Base-by-base conservation (phyloP, 495 filamentous ascomycete species). In the Oidiodendron maius region DNA sequence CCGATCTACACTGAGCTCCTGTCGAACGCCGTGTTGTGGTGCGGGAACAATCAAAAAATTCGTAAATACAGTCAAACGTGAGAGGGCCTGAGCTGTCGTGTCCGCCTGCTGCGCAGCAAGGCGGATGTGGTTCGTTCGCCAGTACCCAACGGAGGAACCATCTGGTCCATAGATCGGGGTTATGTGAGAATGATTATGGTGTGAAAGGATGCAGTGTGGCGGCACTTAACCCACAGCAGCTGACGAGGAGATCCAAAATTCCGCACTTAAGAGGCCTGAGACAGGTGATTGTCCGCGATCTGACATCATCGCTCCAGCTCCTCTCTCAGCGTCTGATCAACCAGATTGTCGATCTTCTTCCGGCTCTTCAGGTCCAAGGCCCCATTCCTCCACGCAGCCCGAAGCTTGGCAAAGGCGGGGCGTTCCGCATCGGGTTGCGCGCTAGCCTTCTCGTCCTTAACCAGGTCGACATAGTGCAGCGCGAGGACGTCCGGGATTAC, bases 281-380 rank as follows among this genome's bases (percentile, higher is more conserved):
- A n/a, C n/a, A n/a, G n/a, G 22, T 40, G 40, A 13, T 42, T 21
- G 40, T 42, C n/a, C 18, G 51, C 25, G 21, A 52, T 59, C 40
- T 53, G 57, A 34, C 48, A 50, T 26, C 46, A 22, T 6, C 48
- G 44, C 61, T 77, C 66, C 49, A 74, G 64, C 53, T 67, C 61
- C 51, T 66, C 63, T 56, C 58, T 69, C 44, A 73, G 52, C 47
- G 57, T 57, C 42, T 50, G 46, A 63, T 71, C 66, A 54, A 75
- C 57, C 32, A 70, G 57, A 46, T 63, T 65, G 52, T 67, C 58
- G 49, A 80, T 65, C 60, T 70, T 80, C 62, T 74, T 72, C 51
- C 77, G 71, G 58, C 77, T 83, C 60, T 68, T 69, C 51, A 71
- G 48, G 45, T 77, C 75, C 43, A 81, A 69, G 23, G 65, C 67